These are phyloP conservation scores for Spirogloea muscicola DNA, from an alignment of 139 green algal species.

Conservation along the genomic window DNA sequence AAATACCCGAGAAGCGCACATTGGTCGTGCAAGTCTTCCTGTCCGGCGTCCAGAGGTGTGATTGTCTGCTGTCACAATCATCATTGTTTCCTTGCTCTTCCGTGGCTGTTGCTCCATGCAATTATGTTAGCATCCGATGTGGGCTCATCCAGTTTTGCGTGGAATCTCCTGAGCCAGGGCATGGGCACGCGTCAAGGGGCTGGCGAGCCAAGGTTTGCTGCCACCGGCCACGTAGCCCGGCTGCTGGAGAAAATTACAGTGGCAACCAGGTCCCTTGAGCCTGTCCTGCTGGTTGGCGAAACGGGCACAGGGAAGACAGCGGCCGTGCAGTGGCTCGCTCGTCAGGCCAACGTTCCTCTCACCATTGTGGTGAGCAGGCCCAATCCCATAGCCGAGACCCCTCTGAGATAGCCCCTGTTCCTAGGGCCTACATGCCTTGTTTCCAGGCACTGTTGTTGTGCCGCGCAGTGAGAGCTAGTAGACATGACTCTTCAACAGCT, in stretches of 20 bases:
- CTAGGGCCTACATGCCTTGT: too few species aligned
- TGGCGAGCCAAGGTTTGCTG: constrained; percentile 60
- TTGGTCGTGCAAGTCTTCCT: too few species aligned
- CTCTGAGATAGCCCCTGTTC: too few species aligned
- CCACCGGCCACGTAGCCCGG: constrained; percentile 75
- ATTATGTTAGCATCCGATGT: neutral
- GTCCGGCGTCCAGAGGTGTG: too few species aligned
- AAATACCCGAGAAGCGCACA: too few species aligned
- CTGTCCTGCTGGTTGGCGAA: constrained; percentile 94
- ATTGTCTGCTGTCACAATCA: neutral
- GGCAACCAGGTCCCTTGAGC: constrained; percentile 65
- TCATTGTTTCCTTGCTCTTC: neutral
- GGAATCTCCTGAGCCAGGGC: too few species aligned
- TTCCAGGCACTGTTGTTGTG: too few species aligned
- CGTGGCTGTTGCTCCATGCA: neutral
- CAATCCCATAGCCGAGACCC: too few species aligned
- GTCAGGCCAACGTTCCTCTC: constrained; percentile 58
- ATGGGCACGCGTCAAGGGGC: too few species aligned
- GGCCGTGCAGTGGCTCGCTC: constrained; percentile 62
- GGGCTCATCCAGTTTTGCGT: too few species aligned
- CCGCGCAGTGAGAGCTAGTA: too few species aligned
- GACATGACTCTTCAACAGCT: too few species aligned
- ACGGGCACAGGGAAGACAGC: constrained; percentile 97
- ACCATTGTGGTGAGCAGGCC: constrained; percentile 65
- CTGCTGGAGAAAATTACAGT: constrained; percentile 83